Evolutionary conservation across 1,284 basidiomycete species (phyloP).

Genomic region (Agaricales sp.): DNA sequence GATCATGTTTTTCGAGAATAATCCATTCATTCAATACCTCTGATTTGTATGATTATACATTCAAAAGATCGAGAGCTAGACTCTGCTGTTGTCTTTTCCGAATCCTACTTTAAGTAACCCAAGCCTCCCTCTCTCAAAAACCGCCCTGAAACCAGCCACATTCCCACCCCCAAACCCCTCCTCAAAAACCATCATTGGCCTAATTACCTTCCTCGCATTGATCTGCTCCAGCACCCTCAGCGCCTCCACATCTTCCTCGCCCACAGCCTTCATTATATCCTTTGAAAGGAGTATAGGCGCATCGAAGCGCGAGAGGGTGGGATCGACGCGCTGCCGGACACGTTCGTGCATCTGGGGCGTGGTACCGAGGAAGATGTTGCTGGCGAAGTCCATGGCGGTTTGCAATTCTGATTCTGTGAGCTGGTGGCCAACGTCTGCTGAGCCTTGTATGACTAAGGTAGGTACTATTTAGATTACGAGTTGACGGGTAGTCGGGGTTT

Average conservation of each 20-base stretch:
- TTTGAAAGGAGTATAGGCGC: conserved; percentile 14
- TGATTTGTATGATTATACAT: no score
- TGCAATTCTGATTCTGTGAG: conserved; percentile 65
- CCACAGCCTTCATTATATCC: conserved; percentile 16
- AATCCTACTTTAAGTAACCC: background rate
- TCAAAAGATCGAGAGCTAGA: no score
- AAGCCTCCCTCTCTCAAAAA: background rate
- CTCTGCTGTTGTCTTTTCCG: no score
- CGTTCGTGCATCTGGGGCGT: conserved; percentile 35
- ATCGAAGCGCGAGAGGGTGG: conserved; percentile 39
- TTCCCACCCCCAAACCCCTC: background rate
- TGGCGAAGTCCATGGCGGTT: conserved; percentile 49
- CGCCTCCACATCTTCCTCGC: conserved; percentile 14
- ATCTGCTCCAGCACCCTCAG: conserved; percentile 41
- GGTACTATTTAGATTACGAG: no score
- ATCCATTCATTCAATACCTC: no score
- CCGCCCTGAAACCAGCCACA: background rate
- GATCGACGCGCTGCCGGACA: conserved; percentile 20
- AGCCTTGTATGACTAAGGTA: conserved; percentile 60
- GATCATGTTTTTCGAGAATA: no score
- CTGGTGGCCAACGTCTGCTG: conserved; percentile 57
- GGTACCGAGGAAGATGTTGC: conserved; percentile 38
- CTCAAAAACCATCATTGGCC: background rate
- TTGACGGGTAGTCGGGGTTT: background rate
- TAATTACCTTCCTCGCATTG: conserved; percentile 34